phyloP scores from a whole-genome alignment of 208 protist genomes.

The Wallacemonas collosoma region DNA sequence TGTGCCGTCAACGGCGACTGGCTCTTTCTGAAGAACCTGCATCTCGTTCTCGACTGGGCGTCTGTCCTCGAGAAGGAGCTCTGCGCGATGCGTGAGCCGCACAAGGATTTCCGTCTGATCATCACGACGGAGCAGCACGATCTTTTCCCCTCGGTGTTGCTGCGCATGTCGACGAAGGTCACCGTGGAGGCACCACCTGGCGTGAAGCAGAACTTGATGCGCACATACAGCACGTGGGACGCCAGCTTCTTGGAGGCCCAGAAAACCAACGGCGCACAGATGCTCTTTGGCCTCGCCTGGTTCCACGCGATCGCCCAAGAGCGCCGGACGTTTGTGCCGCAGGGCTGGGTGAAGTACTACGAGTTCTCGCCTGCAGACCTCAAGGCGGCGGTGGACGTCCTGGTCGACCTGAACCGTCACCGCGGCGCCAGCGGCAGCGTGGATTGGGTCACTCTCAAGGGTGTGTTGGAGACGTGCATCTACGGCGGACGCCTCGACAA shows the following conservation, averaged over 20 bases:
- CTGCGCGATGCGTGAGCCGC: conserved; percentile 74
- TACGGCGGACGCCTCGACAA: conserved; percentile 98
- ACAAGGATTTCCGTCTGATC: conserved; percentile 94
- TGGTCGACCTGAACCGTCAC: conserved; percentile 47
- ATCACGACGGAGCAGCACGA: conserved; percentile 95
- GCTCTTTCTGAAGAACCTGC: conserved; percentile 97
- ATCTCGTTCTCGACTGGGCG: conserved; percentile 95
- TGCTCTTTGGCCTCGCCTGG: conserved; percentile 95
- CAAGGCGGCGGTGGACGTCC: conserved; percentile 90
- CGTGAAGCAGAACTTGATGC: conserved; percentile 95
- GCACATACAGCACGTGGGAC: conserved; percentile 91
- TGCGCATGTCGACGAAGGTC: conserved; percentile 94
- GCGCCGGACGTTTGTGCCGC: conserved; percentile 96
- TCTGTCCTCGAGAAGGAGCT: conserved; percentile 93
- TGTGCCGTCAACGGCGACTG: conserved; percentile 89
- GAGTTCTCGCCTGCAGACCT: conserved; percentile 96
- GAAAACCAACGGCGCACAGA: conserved; percentile 44
- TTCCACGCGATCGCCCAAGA: conserved; percentile 97
- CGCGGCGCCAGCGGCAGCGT: conserved; percentile 21
- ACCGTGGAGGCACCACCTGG: conserved; percentile 96
- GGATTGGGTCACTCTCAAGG: conserved; percentile 92
- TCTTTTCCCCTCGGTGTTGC: conserved; percentile 92
- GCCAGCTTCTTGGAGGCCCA: conserved; percentile 54
- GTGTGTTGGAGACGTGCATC: conserved; percentile 93
- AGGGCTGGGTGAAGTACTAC: conserved; percentile 98